A percentile compares a stretch with the other conserved stretches of the same genome.
phyloP scores from a whole-genome alignment of 2,329 filamentous ascomycete genomes.

The Chrysoporthe deuterocubensis region DNA sequence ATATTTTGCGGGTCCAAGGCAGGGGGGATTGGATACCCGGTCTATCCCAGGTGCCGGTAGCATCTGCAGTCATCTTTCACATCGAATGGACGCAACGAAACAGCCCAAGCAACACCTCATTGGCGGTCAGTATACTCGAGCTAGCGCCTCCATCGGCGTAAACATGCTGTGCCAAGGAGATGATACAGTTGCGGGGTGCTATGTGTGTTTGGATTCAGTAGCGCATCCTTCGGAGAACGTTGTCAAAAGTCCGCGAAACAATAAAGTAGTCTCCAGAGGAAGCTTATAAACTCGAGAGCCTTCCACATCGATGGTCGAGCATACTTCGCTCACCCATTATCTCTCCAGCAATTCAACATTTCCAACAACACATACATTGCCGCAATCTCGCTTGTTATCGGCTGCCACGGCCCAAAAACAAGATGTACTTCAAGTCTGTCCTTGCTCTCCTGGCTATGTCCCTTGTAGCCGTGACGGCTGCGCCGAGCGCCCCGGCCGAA shows the following conservation, averaged over 20 bases:
- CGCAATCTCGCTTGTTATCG: neutral
- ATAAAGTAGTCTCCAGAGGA: neutral
- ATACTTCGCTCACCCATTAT: neutral
- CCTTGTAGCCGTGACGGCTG: slow-evolving; percentile 2
- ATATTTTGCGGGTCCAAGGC: neutral
- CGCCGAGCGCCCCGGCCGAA: neutral
- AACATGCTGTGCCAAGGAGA: neutral
- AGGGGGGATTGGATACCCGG: neutral
- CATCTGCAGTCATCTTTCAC: neutral
- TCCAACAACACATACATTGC: neutral
- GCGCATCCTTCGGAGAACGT: neutral
- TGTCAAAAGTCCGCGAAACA: neutral
- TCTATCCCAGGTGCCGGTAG: neutral
- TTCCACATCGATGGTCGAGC: neutral
- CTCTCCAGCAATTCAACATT: neutral
- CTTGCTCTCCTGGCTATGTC: slow-evolving; percentile 8
- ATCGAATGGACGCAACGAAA: neutral
- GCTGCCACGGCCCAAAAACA: neutral
- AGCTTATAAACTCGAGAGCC: neutral
- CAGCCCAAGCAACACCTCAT: neutral
- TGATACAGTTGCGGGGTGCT: neutral
- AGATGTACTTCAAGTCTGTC: slow-evolving; percentile 10
- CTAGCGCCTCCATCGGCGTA: neutral
- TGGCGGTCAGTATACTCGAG: neutral
- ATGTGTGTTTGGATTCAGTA: neutral